Conservation (phyloP, 768 basidiomycete species). For the Sistotremastrum suecicum region DNA sequence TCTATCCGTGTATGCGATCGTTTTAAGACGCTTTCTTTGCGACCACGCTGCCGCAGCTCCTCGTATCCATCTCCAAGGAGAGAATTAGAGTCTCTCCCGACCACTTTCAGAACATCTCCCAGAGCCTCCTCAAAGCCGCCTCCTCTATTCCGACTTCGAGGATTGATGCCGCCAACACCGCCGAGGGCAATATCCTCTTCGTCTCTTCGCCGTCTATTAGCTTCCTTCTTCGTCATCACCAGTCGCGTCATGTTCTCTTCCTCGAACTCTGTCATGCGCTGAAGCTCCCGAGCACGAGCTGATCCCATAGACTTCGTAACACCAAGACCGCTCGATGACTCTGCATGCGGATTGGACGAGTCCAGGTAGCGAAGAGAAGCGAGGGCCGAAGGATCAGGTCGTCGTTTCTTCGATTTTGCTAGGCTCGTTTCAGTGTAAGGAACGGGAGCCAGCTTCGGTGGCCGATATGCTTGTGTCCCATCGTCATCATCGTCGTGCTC, state of each 20-base stretch:
- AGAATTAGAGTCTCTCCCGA: constrained; percentile 28
- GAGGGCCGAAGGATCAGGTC: constrained; percentile 52
- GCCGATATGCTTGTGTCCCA: constrained; percentile 35
- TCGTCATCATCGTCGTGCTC: constrained; percentile 19
- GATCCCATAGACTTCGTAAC: constrained; percentile 43
- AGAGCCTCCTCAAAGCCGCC: constrained; percentile 79
- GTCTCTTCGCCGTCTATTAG: constrained; percentile 53
- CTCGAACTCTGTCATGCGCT: constrained; percentile 76
- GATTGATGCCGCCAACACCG: constrained; percentile 19
- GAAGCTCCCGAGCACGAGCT: constrained; percentile 64
- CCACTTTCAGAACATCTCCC: constrained; percentile 56
- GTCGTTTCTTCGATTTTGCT: constrained; percentile 33
- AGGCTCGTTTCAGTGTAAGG: constrained; percentile 58
- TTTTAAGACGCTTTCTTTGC: constrained; percentile 45
- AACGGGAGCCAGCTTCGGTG: constrained; percentile 79
- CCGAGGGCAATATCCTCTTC: constrained; percentile 85
- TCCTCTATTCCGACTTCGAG: constrained; percentile 40
- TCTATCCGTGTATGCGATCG: constrained; percentile 34
- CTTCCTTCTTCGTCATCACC: constrained; percentile 82
- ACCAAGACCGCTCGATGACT: constrained; percentile 63
- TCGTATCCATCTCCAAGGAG: constrained; percentile 66
- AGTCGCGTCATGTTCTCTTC: constrained; percentile 89
- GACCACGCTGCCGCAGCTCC: constrained; percentile 53
- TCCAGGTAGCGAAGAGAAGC: constrained; percentile 34
- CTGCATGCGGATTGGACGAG: constrained; percentile 49